Evolutionary conservation across 257 asterid species (phyloP).

Genomic region (Solanum rostratum): DNA sequence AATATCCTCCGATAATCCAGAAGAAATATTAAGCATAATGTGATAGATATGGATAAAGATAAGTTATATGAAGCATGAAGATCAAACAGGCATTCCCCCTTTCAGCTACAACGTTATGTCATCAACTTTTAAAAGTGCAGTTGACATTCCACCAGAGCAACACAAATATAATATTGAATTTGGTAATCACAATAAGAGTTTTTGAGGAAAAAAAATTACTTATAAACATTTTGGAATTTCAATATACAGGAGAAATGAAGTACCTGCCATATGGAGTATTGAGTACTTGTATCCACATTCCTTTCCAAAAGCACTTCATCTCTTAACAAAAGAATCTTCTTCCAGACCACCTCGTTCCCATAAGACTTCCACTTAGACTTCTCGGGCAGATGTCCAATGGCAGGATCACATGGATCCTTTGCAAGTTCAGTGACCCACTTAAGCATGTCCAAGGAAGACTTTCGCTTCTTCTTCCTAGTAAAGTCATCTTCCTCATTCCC

Average conservation of each 20-base stretch:
- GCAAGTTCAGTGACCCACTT: constrained; percentile 55
- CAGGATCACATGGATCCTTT: constrained; percentile 48
- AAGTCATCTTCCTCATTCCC: constrained; percentile 5
- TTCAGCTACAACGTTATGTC: background rate
- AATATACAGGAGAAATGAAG: background rate
- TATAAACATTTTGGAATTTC: background rate
- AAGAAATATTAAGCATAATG: background rate
- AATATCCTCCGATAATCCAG: background rate
- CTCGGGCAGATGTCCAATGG: constrained; percentile 39
- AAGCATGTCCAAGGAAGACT: constrained; percentile 25
- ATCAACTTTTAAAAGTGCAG: background rate
- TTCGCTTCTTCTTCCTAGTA: constrained; percentile 49
- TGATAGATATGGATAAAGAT: background rate
- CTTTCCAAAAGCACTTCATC: constrained; percentile 34
- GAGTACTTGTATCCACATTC: constrained; percentile 33
- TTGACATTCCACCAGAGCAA: background rate
- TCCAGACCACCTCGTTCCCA: constrained; percentile 51
- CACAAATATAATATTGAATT: background rate
- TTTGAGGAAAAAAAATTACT: background rate
- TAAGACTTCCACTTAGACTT: constrained; percentile 58
- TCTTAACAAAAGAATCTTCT: constrained; percentile 55
- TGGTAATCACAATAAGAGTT: background rate
- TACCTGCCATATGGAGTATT: constrained; percentile 43
- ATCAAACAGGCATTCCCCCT: background rate
- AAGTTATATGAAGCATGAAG: background rate